Conservation (phyloP, 352 stramenopile species). For the Phytophthora aleatoria region DNA sequence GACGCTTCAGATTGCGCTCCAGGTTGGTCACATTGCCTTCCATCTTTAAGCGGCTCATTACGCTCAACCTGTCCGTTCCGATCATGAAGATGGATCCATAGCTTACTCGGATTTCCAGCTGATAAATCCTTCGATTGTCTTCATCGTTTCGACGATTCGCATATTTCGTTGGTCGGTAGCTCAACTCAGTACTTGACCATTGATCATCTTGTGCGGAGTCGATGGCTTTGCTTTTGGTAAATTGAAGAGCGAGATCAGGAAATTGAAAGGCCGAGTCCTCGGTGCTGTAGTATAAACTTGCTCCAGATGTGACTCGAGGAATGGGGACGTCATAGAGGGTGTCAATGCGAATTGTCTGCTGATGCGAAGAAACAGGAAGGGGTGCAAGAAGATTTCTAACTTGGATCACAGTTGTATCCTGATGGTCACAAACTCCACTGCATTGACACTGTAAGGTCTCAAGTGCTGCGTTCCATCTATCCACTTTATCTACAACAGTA, state of each 20-base stretch:
- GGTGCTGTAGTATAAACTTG: slow-evolving; percentile 36
- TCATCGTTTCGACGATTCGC: background rate
- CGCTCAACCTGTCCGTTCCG: background rate
- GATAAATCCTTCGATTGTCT: slow-evolving; percentile 13
- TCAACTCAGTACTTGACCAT: background rate
- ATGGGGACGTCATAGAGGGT: slow-evolving; percentile 32
- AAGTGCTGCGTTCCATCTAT: slow-evolving; percentile 13
- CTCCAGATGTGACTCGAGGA: slow-evolving; percentile 33
- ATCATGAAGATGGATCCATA: slow-evolving; percentile 19
- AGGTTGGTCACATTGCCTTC: slow-evolving; percentile 24
- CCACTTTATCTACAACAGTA: no score
- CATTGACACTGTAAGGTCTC: slow-evolving; percentile 18
- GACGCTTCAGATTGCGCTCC: slow-evolving; percentile 17
- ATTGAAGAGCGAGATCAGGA: slow-evolving; percentile 37
- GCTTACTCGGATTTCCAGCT: slow-evolving; percentile 29
- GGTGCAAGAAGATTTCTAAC: slow-evolving; percentile 16
- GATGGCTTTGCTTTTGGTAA: slow-evolving; percentile 2
- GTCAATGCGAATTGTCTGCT: slow-evolving; percentile 20
- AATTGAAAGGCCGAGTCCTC: slow-evolving; percentile 58
- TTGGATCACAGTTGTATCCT: slow-evolving; percentile 27
- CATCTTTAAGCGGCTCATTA: slow-evolving; percentile 8
- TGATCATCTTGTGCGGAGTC: slow-evolving; percentile 6
- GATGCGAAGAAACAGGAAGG: slow-evolving; percentile 10
- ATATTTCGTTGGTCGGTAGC: slow-evolving; percentile 1
- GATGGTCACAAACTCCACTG: background rate